A percentile compares a stretch with the other conserved stretches of the same genome.
Evolutionary conservation across 2,329 filamentous ascomycete species (phyloP).

Genomic region (Bipolaris bicolor): DNA sequence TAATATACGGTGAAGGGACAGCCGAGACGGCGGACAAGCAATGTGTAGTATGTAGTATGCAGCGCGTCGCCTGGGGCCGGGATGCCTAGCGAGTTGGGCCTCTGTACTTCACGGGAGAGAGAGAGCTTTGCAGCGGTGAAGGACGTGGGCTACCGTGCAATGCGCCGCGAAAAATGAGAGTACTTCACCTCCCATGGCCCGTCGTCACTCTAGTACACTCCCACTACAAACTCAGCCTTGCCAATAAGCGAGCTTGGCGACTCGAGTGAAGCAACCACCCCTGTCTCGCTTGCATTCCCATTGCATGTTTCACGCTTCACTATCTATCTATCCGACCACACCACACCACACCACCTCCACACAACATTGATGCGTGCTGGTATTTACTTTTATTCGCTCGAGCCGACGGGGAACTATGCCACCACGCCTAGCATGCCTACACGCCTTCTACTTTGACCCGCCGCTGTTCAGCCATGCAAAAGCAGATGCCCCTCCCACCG

Average conservation of each 20-base stretch:
- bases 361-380: too few relatives aligned
- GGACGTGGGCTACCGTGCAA: slow-evolving; percentile 29
- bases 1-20: slow-evolving; percentile 11
- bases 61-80: slow-evolving; percentile 28
- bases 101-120: slow-evolving; percentile 8
- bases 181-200: slow-evolving; percentile 27
- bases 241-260: slow-evolving; percentile 30
- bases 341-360: background rate
- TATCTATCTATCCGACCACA: background rate
- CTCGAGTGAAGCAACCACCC: slow-evolving; percentile 5
- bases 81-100: slow-evolving; percentile 8
- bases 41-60: slow-evolving; percentile 17
- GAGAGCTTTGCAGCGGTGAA: slow-evolving; percentile 17
- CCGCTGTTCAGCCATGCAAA: slow-evolving; percentile 84
- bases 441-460: slow-evolving; percentile 30
- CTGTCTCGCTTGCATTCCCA: slow-evolving; percentile 5
- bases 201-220: slow-evolving; percentile 22
- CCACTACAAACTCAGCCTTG: slow-evolving; percentile 22
- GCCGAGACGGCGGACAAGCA: slow-evolving; percentile 10
- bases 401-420: background rate
- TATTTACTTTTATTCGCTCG: background rate
- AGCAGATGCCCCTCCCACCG: slow-evolving; percentile 88
- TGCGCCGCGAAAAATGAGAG: slow-evolving; percentile 31
- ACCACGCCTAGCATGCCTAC: background rate
- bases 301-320: slow-evolving; percentile 1